phyloP scores from a whole-genome alignment of 2,329 filamentous ascomycete genomes.

The Blastomyces parvus region DNA sequence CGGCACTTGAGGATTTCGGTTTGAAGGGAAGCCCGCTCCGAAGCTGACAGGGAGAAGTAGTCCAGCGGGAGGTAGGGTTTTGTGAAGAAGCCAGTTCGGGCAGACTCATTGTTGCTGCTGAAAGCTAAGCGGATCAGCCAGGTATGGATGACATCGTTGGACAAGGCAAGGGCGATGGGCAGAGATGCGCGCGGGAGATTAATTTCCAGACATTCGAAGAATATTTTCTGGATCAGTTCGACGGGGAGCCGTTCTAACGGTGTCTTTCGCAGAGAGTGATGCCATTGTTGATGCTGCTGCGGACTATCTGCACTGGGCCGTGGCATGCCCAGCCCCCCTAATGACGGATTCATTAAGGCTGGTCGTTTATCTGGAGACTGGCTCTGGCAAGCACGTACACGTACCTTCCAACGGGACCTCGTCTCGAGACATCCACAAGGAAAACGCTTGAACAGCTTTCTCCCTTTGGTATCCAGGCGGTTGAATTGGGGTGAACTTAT shows the following conservation, averaged over 20 bases:
- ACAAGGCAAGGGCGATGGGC: conserved; percentile 32
- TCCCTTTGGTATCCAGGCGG: neutral
- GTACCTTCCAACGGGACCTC: neutral
- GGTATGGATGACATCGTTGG: conserved; percentile 33
- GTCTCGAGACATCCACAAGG: neutral
- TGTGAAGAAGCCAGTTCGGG: conserved; percentile 27
- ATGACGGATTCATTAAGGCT: neutral
- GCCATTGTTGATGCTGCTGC: conserved; percentile 1
- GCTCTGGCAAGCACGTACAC: neutral
- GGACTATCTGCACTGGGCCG: neutral
- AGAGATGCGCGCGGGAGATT: conserved; percentile 39
- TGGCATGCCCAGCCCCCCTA: neutral
- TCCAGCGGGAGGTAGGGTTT: conserved; percentile 32
- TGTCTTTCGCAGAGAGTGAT: conserved; percentile 7
- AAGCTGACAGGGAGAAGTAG: conserved; percentile 24
- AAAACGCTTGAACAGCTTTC: neutral
- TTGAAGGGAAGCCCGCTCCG: conserved; percentile 29
- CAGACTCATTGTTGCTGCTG: conserved; percentile 29
- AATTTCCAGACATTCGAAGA: conserved; percentile 41
- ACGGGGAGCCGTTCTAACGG: conserved; percentile 16
- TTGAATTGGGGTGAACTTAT: neutral
- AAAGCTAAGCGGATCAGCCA: conserved; percentile 38
- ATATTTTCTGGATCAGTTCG: conserved; percentile 39
- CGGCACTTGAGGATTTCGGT: conserved; percentile 28
- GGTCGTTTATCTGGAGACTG: neutral